These are phyloP conservation scores for Neobulgaria alba DNA, from an alignment of 2,329 filamentous ascomycete genomes.

Conservation along the genomic window DNA sequence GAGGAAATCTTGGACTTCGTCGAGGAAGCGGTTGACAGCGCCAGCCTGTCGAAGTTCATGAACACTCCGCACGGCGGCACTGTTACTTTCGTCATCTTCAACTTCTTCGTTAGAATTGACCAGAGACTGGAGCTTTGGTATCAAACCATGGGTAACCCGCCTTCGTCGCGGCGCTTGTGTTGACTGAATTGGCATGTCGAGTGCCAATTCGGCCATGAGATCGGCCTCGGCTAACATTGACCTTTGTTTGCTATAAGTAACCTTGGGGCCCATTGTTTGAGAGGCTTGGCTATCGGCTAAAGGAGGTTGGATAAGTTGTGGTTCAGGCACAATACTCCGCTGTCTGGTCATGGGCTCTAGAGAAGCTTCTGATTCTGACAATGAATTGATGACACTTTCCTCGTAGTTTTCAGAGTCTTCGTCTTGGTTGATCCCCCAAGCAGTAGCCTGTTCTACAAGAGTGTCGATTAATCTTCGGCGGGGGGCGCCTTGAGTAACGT, in stretches of 20 bases:
- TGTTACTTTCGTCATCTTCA: constrained; percentile 20
- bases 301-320: constrained; percentile 3
- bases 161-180: constrained; percentile 11
- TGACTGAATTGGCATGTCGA: constrained; percentile 22
- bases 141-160: constrained; percentile 19
- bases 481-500: constrained; percentile 7
- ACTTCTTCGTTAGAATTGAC: constrained; percentile 25
- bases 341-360: constrained; percentile 6
- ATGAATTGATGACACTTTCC: constrained; percentile 5
- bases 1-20: constrained; percentile 56
- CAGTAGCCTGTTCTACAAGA: constrained; percentile 23
- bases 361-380: background rate
- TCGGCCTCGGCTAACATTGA: constrained; percentile 29
- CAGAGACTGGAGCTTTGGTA: constrained; percentile 22
- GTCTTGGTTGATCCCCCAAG: constrained; percentile 5
- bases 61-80: constrained; percentile 48
- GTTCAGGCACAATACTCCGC: constrained; percentile 13
- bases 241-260: constrained; percentile 28
- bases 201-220: constrained; percentile 23
- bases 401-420: constrained; percentile 9
- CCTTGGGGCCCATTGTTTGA: constrained; percentile 24
- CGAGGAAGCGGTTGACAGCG: constrained; percentile 56
- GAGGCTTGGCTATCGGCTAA: constrained; percentile 20
- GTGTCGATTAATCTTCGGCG: constrained; percentile 28
- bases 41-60: constrained; percentile 59